These are phyloP conservation scores for Glycine tomentella DNA, from an alignment of 306 rosid genomes.

Conservation along the genomic window DNA sequence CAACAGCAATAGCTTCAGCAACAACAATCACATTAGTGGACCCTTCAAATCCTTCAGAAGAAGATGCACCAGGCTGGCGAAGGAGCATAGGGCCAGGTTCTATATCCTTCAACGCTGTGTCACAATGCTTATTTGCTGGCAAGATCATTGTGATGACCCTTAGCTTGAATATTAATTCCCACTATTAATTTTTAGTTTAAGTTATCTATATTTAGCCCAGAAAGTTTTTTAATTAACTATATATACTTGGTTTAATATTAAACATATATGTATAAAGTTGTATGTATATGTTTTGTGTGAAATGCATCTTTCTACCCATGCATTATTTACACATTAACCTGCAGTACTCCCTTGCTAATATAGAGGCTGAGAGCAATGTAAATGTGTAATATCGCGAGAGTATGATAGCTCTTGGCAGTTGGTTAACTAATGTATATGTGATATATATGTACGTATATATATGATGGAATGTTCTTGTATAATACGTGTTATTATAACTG, in stretches of 20 bases:
- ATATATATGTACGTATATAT: no score
- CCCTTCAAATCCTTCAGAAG: conserved; percentile 61
- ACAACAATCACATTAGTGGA: conserved; percentile 29
- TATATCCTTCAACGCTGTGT: conserved; percentile 79
- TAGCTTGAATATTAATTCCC: no score
- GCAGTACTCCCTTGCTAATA: no score
- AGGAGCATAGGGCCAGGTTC: conserved; percentile 78
- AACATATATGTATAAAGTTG: no score
- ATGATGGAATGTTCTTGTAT: background rate
- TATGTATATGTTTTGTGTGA: background rate
- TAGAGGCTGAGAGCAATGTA: no score
- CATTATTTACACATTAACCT: background rate
- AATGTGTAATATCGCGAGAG: no score
- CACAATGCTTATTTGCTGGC: conserved; percentile 82
- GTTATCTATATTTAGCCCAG: no score
- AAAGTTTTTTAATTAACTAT: no score
- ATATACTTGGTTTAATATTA: background rate
- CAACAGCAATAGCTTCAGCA: conserved; percentile 6
- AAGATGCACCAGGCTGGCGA: conserved; percentile 64
- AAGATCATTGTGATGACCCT: conserved; percentile 53
- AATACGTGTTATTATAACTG: background rate
- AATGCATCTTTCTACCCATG: background rate
- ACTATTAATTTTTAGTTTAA: no score
- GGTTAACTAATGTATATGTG: background rate
- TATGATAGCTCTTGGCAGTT: background rate